Evolutionary conservation across 257 asterid genomes (phyloP).

Genomic region (Anisodus tanguticus): DNA sequence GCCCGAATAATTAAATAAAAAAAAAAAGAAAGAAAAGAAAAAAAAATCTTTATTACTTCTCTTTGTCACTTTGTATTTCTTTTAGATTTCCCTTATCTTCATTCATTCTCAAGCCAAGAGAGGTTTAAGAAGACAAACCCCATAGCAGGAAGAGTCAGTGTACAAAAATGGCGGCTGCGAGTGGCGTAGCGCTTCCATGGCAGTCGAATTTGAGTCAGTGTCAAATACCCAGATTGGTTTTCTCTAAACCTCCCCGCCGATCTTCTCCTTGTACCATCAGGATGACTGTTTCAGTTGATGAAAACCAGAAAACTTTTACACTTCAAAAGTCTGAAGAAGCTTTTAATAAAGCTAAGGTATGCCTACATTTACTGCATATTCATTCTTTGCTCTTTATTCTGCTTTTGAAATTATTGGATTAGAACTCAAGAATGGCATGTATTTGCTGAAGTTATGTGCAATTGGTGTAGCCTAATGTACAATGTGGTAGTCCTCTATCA

Average conservation of each 20-base stretch:
- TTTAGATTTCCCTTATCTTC: not conserved
- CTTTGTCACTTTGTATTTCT: not conserved
- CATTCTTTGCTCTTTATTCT: not conserved
- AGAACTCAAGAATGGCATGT: not conserved
- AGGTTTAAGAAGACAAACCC: not conserved
- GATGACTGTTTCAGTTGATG: slow-evolving; percentile 67
- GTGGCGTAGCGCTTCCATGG: slow-evolving; percentile 25
- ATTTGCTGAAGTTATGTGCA: not conserved
- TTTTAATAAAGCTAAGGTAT: slow-evolving; percentile 87
- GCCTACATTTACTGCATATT: not conserved
- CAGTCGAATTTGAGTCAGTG: slow-evolving; percentile 26
- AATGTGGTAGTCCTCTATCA: not conserved
- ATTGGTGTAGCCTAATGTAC: too few species aligned
- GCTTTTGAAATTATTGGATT: not conserved
- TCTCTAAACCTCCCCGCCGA: not conserved
- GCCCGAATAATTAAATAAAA: too few species aligned
- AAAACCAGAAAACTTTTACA: slow-evolving; percentile 79
- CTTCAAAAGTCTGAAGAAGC: slow-evolving; percentile 90
- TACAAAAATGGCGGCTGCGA: slow-evolving; percentile 25
- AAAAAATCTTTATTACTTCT: too few species aligned
- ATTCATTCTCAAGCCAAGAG: not conserved
- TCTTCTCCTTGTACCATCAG: slow-evolving; percentile 48
- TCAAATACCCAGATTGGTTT: not conserved
- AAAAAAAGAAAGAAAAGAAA: too few species aligned
- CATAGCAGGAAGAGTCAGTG: not conserved